Percentiles rank a stretch among this genome's conserved stretches.
phyloP scores from a whole-genome alignment of 371 early-diverging fungal genomes.

The Apophysomyces elegans region DNA sequence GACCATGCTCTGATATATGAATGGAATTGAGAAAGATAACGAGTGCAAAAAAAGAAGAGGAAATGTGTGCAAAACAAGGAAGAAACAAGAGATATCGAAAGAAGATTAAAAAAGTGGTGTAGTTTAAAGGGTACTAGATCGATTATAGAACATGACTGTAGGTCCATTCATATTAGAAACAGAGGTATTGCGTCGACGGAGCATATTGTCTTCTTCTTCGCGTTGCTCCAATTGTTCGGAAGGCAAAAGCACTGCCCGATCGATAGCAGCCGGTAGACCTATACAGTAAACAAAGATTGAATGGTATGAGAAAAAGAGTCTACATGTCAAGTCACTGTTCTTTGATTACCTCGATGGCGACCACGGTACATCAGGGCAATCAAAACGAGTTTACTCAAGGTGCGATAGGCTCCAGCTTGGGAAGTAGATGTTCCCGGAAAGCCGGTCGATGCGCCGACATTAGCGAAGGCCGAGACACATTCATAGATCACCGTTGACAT shows the following conservation, averaged over 20 bases:
- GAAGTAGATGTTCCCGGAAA: constrained; percentile 42
- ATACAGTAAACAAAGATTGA: neutral
- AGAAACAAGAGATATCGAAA: neutral
- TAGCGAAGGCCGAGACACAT: constrained; percentile 49
- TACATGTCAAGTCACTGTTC: too few relatives aligned
- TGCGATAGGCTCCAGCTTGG: constrained; percentile 40
- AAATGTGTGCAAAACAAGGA: neutral
- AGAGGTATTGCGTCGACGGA: constrained; percentile 26
- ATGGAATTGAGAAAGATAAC: too few relatives aligned
- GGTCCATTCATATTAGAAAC: constrained; percentile 19
- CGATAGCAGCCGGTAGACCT: constrained; percentile 52
- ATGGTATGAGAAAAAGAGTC: too few relatives aligned
- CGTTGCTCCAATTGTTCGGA: constrained; percentile 33
- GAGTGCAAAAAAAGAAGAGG: too few relatives aligned
- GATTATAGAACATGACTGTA: constrained; percentile 20
- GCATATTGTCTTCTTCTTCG: constrained; percentile 22
- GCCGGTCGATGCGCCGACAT: constrained; percentile 45
- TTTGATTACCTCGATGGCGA: constrained; percentile 37
- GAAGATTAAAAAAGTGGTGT: neutral
- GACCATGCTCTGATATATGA: too few relatives aligned
- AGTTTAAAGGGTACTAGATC: constrained; percentile 24
- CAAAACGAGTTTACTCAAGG: constrained; percentile 42
- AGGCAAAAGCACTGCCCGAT: constrained; percentile 50
- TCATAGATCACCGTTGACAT: constrained; percentile 44
- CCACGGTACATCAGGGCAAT: constrained; percentile 49